phyloP scores from a whole-genome alignment of 495 filamentous ascomycete species.

The Aspergillus biplanus region DNA sequence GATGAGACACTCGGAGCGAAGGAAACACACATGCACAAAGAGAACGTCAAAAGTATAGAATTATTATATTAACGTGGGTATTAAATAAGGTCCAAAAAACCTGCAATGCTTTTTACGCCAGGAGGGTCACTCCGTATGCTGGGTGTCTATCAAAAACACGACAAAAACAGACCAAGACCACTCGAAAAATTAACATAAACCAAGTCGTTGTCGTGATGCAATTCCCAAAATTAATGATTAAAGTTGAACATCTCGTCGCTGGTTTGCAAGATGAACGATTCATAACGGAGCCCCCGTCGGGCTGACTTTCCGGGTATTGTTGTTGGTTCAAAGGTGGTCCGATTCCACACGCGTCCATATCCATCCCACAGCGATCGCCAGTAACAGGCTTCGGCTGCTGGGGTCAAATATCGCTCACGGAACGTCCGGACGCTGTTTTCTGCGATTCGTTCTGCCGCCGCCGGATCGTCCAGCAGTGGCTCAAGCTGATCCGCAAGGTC shows the following conservation, averaged over 20 bases:
- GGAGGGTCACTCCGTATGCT: conserved; percentile 3
- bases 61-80: conserved; percentile 2
- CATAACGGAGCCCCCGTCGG: conserved; percentile 42
- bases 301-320: conserved; percentile 4
- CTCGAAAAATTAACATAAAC: not conserved
- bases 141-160: conserved; percentile 2
- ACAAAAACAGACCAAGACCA: not conserved
- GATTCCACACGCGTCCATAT: conserved; percentile 50
- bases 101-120: not conserved
- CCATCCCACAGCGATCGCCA: conserved; percentile 56
- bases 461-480: conserved; percentile 45
- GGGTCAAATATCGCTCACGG: conserved; percentile 60
- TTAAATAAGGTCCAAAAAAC: not conserved
- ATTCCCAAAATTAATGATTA: conserved; percentile 11
- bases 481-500: conserved; percentile 58
- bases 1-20: not conserved
- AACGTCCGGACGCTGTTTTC: conserved; percentile 58
- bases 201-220: not conserved
- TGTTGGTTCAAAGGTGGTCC: conserved; percentile 29
- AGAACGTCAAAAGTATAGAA: not conserved
- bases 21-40: too few species aligned
- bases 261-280: conserved; percentile 43
- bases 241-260: conserved; percentile 41
- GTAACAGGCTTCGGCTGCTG: conserved; percentile 62
- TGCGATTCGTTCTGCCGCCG: conserved; percentile 55